These are phyloP conservation scores for Trichoderma simmonsii DNA, from an alignment of 2,329 filamentous ascomycete species.

Conservation along the genomic window DNA sequence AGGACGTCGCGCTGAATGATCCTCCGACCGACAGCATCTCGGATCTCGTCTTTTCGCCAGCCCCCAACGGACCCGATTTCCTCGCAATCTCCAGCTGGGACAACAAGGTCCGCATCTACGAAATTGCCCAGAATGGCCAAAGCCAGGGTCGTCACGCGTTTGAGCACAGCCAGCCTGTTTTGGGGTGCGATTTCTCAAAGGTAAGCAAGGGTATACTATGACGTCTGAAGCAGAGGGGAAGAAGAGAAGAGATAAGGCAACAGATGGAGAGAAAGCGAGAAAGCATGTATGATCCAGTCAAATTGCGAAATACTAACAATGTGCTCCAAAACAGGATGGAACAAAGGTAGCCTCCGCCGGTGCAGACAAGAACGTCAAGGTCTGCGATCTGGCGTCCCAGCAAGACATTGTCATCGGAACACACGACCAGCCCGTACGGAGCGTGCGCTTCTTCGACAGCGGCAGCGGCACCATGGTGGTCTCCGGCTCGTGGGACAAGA, in stretches of 20 bases:
- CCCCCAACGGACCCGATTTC: constrained; percentile 59
- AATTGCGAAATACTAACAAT: background rate
- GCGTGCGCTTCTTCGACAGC: constrained; percentile 73
- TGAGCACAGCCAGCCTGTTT: constrained; percentile 79
- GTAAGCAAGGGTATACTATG: constrained; percentile 47
- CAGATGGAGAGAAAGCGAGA: background rate
- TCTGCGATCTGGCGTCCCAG: constrained; percentile 74
- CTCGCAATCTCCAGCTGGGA: constrained; percentile 94
- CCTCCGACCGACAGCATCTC: constrained; percentile 89
- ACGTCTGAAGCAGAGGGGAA: background rate
- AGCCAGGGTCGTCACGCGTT: constrained; percentile 83
- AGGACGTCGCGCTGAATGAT: constrained; percentile 75
- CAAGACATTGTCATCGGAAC: constrained; percentile 72
- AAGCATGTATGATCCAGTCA: background rate
- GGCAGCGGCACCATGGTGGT: constrained; percentile 76
- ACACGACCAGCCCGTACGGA: constrained; percentile 79
- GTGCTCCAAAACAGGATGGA: constrained; percentile 64
- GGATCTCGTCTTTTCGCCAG: constrained; percentile 77
- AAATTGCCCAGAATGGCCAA: constrained; percentile 73
- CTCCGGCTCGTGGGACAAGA: constrained; percentile 91
- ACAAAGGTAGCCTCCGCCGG: constrained; percentile 82
- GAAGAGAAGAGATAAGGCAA: background rate
- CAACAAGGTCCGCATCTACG: constrained; percentile 96
- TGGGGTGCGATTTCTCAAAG: constrained; percentile 84
- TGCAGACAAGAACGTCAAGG: constrained; percentile 84